Evolutionary conservation across 768 basidiomycete species (phyloP).

Genomic region (Termitomyces sp.): DNA sequence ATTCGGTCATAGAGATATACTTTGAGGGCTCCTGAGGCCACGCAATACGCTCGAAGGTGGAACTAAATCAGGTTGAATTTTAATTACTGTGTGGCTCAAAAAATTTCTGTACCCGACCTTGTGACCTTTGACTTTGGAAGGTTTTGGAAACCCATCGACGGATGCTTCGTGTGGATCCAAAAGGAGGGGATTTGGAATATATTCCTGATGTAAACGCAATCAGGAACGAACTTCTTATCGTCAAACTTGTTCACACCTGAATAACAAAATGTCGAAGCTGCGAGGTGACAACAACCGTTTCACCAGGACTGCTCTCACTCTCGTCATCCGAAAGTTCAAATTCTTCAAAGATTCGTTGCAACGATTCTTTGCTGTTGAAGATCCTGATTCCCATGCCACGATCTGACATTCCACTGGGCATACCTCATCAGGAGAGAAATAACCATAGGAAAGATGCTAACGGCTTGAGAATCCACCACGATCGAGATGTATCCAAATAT

Average conservation of each 20-base stretch:
- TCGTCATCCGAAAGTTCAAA: slow-evolving; percentile 65
- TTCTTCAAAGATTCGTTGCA: slow-evolving; percentile 70
- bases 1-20: slow-evolving; percentile 80
- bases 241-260: slow-evolving; percentile 52
- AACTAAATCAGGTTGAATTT: slow-evolving; percentile 49
- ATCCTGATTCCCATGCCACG: slow-evolving; percentile 91
- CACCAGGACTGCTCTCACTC: slow-evolving; percentile 30
- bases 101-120: slow-evolving; percentile 43
- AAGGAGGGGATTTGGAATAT: slow-evolving; percentile 71
- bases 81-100: not conserved
- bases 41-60: slow-evolving; percentile 87
- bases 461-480: slow-evolving; percentile 97
- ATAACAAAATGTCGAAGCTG: slow-evolving; percentile 95
- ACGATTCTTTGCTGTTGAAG: slow-evolving; percentile 70
- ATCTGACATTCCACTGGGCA: slow-evolving; percentile 82
- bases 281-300: slow-evolving; percentile 66
- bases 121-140: slow-evolving; percentile 34
- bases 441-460: slow-evolving; percentile 18
- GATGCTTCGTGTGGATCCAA: slow-evolving; percentile 56
- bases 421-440: not conserved
- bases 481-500: slow-evolving; percentile 41
- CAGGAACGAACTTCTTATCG: not conserved
- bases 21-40: slow-evolving; percentile 69
- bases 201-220: slow-evolving; percentile 55
- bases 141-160: slow-evolving; percentile 18